Evolutionary conservation across 164 flowering plant genomes (phyloP), one percentile per base, ranked within the genome.

Genomic region (Kingdonia uniflora): DNA sequence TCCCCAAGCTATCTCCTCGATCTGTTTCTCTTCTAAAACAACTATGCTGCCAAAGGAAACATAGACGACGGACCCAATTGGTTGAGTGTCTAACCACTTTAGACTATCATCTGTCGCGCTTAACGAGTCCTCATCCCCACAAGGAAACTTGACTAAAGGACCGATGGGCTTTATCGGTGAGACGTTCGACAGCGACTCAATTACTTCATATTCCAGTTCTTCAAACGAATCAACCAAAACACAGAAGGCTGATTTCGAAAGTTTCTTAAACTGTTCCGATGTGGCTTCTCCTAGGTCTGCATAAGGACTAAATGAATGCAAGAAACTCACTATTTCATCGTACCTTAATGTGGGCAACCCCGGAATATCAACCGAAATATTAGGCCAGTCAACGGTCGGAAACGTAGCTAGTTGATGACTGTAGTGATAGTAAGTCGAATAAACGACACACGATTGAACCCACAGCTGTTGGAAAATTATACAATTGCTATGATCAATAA

Each of bases 371-470:
- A 82, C 76, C 14, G 71, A 67, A 46, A 74, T 37, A 25, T 70
- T 60, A 0, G 71, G 82, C 0, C 69, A 66, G 0, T 48, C 14
- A 39, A 66, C 70, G 1, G 68, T 56, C 0, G 97, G 95, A 50
- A 85, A 89, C 0, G 75, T 67, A 0, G 68, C 73, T 2, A 70
- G 43, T 0, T 51, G 29, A 14, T 76, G 70, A 62, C 39, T 57
- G 51, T 67, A 82, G 35, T 82, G 77, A 51, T 77, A 82, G 43
- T 85, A 87, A 16, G 72, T 49, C 0, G 84, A 49, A 43, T 79
- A 87, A 37, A 77, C 71, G 1, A 94, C 84, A 17, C 74, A 71
- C 10, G 95, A 84, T 22, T 89, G 97, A 12, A 83, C 75, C 97
- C 97, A 88, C 7, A 83, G 75, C n/a, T n/a, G n/a, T n/a, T n/a